Percentiles rank a stretch among this genome's conserved stretches.
phyloP scores from a whole-genome alignment of 2,329 filamentous ascomycete genomes.

The Madurella mycetomatis region DNA sequence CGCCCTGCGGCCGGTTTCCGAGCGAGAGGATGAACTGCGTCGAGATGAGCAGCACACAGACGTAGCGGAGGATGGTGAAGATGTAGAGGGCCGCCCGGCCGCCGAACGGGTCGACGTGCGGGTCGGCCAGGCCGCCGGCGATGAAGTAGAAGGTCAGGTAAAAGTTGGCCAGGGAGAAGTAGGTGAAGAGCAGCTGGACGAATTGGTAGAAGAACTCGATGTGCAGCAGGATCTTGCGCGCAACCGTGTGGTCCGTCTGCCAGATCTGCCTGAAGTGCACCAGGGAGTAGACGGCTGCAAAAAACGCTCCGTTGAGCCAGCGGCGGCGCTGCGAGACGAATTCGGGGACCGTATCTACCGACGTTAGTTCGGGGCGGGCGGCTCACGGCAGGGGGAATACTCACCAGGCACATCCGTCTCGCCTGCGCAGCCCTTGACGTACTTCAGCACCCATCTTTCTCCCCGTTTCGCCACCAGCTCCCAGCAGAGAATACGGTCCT shows the following conservation, averaged over 20 bases:
- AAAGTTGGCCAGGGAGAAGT: conserved; percentile 97
- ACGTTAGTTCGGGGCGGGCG: conserved; percentile 1
- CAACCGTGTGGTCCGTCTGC: conserved; percentile 83
- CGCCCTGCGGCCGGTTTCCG: conserved; percentile 92
- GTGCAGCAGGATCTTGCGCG: conserved; percentile 85
- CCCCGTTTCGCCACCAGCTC: conserved; percentile 92
- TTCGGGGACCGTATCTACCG: conserved; percentile 81
- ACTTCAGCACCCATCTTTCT: conserved; percentile 96
- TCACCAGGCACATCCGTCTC: conserved; percentile 96
- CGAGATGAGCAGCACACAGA: conserved; percentile 79
- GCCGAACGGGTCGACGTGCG: conserved; percentile 81
- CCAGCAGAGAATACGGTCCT: conserved; percentile 88
- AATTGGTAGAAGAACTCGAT: conserved; percentile 96
- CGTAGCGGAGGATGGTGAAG: conserved; percentile 82
- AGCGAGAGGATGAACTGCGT: conserved; percentile 96
- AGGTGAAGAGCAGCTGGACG: conserved; percentile 89
- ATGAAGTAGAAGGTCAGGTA: conserved; percentile 99
- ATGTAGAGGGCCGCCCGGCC: conserved; percentile 79
- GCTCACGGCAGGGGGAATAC: conserved; percentile 27
- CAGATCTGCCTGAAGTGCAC: conserved; percentile 94
- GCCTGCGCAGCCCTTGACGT: conserved; percentile 92
- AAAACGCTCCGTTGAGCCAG: conserved; percentile 98
- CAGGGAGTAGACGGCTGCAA: conserved; percentile 94
- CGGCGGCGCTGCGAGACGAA: conserved; percentile 94
- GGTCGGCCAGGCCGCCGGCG: conserved; percentile 79